Evolutionary conservation across 2,329 filamentous ascomycete genomes (phyloP).

Genomic region (Tympanopsis confertula): DNA sequence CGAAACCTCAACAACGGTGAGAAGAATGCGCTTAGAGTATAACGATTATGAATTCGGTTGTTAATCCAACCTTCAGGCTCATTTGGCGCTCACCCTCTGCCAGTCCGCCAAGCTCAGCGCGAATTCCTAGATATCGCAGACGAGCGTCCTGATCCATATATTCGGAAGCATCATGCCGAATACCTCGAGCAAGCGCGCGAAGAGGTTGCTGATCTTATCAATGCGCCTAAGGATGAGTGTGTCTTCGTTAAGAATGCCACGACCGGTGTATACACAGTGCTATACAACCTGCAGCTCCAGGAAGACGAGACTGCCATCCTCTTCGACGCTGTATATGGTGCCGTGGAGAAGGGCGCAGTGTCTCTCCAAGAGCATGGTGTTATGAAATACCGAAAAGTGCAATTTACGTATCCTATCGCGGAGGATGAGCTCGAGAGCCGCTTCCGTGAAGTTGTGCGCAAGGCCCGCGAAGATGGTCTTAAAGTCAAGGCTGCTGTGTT

Average conservation of each 20-base stretch:
- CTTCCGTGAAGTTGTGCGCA: constrained; percentile 39
- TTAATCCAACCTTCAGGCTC: no score
- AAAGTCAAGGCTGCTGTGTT: constrained; percentile 54
- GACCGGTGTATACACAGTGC: constrained; percentile 53
- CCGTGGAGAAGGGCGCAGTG: constrained; percentile 51
- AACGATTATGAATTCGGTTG: no score
- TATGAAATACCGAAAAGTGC: constrained; percentile 29
- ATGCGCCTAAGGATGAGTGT: constrained; percentile 43
- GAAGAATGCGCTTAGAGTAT: no score
- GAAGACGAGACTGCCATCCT: constrained; percentile 54
- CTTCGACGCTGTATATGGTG: constrained; percentile 56
- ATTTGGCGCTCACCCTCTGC: constrained; percentile 52
- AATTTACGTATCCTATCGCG: constrained; percentile 44
- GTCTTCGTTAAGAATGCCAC: constrained; percentile 65
- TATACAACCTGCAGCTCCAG: constrained; percentile 51
- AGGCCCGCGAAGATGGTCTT: constrained; percentile 34
- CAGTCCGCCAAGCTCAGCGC: constrained; percentile 39
- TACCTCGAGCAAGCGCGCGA: constrained; percentile 44
- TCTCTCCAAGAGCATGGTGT: constrained; percentile 46
- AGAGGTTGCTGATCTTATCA: constrained; percentile 46
- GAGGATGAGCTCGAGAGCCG: constrained; percentile 41
- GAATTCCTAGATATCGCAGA: constrained; percentile 44
- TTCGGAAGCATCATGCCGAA: constrained; percentile 44
- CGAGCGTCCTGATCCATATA: constrained; percentile 51
- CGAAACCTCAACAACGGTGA: neutral